These are phyloP conservation scores for Spongospora subterranea DNA, from an alignment of 208 protist genomes.

Conservation along the genomic window DNA sequence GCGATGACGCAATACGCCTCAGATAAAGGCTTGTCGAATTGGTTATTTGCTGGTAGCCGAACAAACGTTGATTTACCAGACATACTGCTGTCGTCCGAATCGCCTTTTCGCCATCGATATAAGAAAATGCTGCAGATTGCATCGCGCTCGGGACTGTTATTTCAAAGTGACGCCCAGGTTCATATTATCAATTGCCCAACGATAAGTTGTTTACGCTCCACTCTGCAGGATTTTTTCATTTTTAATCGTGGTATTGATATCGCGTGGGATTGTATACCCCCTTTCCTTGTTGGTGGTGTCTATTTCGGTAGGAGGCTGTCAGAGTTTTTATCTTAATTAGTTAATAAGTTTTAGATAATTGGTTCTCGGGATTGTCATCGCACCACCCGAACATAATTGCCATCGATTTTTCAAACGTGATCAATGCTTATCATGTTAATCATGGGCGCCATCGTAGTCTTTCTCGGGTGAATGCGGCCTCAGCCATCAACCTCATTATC, in stretches of 20 bases:
- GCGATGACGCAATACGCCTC: neutral
- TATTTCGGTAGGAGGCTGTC: conserved; percentile 4
- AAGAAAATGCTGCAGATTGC: neutral
- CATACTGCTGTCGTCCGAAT: neutral
- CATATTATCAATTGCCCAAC: neutral
- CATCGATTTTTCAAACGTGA: neutral
- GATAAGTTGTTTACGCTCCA: neutral
- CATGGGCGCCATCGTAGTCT: neutral
- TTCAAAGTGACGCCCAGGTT: conserved; percentile 22
- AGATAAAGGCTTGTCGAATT: neutral
- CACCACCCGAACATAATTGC: neutral
- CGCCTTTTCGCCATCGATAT: neutral
- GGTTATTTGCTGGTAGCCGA: neutral
- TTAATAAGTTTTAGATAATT: conserved; percentile 16
- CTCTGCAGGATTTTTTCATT: conserved; percentile 23
- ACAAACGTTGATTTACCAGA: neutral
- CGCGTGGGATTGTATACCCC: neutral
- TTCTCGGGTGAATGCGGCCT: neutral
- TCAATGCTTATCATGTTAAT: neutral
- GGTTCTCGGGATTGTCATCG: neutral
- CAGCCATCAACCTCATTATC: neutral
- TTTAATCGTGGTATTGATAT: neutral
- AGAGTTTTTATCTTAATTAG: no score
- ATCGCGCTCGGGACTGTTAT: neutral
- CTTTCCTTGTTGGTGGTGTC: conserved; percentile 14